Evolutionary conservation across 169 alveolate genomes (phyloP).

Genomic region (Babesia ovata): DNA sequence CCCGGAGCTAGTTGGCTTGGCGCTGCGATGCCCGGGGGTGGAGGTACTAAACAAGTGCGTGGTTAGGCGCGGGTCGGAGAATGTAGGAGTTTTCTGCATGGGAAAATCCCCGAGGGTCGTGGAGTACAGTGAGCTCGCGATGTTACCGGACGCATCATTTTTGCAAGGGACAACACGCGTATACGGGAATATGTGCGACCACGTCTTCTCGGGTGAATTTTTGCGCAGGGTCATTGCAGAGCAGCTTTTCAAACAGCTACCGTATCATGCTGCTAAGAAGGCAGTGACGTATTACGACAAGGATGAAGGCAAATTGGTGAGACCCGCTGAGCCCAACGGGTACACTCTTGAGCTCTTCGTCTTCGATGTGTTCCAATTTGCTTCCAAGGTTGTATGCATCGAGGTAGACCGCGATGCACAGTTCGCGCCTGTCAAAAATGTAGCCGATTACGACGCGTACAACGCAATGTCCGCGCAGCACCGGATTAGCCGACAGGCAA

Average conservation of each 20-base stretch:
- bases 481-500: conserved; percentile 33
- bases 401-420: conserved; percentile 46
- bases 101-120: conserved; percentile 36
- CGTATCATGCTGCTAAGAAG: conserved; percentile 69
- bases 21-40: conserved; percentile 30
- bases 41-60: conserved; percentile 64
- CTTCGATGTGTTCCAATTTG: conserved; percentile 72
- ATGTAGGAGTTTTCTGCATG: conserved; percentile 56
- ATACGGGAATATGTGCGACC: conserved; percentile 78
- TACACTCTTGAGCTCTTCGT: conserved; percentile 75
- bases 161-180: conserved; percentile 4
- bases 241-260: conserved; percentile 56
- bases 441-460: conserved; percentile 23
- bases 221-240: conserved; percentile 57
- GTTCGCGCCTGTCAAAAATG: conserved; percentile 57
- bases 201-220: conserved; percentile 67
- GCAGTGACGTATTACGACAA: conserved; percentile 10
- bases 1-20: conserved; percentile 54
- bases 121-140: conserved; percentile 63
- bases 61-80: conserved; percentile 28
- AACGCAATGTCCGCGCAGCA: conserved; percentile 52
- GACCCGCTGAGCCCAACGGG: conserved; percentile 49
- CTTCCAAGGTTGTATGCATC: conserved; percentile 55
- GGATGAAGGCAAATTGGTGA: not conserved
- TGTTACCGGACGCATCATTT: conserved; percentile 21